Evolutionary conservation across 2,329 filamentous ascomycete genomes (phyloP).

Genomic region (Epichloe sp.): DNA sequence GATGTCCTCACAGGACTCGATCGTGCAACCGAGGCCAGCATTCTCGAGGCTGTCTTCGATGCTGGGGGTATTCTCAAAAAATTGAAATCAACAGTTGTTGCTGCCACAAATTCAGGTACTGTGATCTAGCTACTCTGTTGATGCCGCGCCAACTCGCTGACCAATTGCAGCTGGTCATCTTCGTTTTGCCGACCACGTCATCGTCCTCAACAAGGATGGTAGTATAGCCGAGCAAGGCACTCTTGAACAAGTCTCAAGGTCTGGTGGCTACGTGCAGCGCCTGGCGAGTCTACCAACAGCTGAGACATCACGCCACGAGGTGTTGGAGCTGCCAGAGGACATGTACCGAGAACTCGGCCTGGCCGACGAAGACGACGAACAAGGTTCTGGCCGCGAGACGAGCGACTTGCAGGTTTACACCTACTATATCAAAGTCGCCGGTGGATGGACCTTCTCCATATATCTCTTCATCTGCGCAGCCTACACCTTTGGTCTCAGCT

Average conservation of each 20-base stretch:
- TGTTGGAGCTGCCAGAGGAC: conserved; percentile 8
- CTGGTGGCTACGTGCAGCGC: conserved; percentile 4
- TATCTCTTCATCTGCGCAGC: conserved; percentile 10
- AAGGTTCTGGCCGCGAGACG: conserved; percentile 3
- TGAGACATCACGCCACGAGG: not conserved
- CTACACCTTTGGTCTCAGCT: conserved; percentile 11
- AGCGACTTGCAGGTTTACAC: conserved; percentile 10
- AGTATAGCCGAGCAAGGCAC: conserved; percentile 11
- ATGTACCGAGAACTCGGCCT: conserved; percentile 8
- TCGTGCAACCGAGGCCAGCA: conserved; percentile 22
- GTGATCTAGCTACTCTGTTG: not conserved
- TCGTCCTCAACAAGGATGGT: conserved; percentile 12
- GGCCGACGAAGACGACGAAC: conserved; percentile 8
- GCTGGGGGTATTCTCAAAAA: conserved; percentile 16
- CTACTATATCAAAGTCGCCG: conserved; percentile 10
- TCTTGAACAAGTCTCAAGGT: conserved; percentile 5
- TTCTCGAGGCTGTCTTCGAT: conserved; percentile 23
- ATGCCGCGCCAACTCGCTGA: not conserved
- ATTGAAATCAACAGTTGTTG: conserved; percentile 12
- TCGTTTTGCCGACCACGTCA: conserved; percentile 12
- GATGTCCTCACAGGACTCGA: conserved; percentile 24
- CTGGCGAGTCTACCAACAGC: conserved; percentile 1
- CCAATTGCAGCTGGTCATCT: conserved; percentile 9
- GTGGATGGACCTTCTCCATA: conserved; percentile 5
- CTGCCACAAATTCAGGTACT: conserved; percentile 17